Percentiles rank a stretch among this genome's conserved stretches.
Evolutionary conservation across 345 rosid genomes (phyloP).

Genomic region (Aurinia saxatilis): DNA sequence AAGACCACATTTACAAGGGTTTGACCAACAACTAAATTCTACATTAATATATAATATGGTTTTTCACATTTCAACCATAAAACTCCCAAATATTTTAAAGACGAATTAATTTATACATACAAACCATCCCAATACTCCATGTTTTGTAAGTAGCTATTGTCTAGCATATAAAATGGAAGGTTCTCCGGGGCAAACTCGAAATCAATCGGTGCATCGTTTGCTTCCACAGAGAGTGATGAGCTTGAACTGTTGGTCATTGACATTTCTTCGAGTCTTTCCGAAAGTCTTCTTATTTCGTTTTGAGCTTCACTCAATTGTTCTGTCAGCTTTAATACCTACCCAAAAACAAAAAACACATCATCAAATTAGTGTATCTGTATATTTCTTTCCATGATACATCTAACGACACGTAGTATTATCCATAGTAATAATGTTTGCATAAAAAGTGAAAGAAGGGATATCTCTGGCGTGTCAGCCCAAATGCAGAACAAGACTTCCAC

Average conservation of each 20-base stretch:
- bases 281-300: conserved; percentile 43
- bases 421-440: too few species aligned
- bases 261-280: conserved; percentile 36
- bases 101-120: conserved; percentile 22
- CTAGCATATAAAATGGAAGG: conserved; percentile 36
- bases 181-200: conserved; percentile 42
- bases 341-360: background rate
- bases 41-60: too few species aligned
- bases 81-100: background rate
- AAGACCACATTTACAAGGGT: conserved; percentile 8
- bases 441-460: background rate
- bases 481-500: background rate
- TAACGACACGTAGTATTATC: too few species aligned
- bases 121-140: conserved; percentile 50
- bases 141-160: conserved; percentile 29
- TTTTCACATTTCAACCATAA: too few species aligned
- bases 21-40: conserved; percentile 1
- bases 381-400: background rate
- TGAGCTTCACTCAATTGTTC: conserved; percentile 42
- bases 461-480: conserved; percentile 10
- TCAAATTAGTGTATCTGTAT: background rate
- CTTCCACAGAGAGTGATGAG: conserved; percentile 43
- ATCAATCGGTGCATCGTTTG: conserved; percentile 33
- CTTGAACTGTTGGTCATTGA: conserved; percentile 42
- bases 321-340: conserved; percentile 53